Evolutionary conservation across 208 protist species (phyloP).

Genomic region (Trypanosoma mega): DNA sequence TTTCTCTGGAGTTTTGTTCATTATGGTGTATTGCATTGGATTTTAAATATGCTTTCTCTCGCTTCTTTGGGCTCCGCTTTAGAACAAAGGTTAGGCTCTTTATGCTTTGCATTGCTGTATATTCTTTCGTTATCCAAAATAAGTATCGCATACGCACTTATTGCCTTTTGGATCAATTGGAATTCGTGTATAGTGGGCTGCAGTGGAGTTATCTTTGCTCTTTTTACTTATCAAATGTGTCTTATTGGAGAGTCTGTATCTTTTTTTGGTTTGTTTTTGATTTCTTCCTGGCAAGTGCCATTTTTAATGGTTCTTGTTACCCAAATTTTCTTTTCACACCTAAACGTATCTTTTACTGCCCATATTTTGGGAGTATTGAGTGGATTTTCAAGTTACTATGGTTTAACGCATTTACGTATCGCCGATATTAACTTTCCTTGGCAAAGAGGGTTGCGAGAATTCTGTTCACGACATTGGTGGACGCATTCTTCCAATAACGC

Average conservation of each 20-base stretch:
- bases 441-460: too few relatives aligned
- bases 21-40: constrained; percentile 12
- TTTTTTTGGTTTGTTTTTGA: constrained; percentile 14
- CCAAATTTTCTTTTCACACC: constrained; percentile 26
- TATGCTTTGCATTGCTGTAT: neutral
- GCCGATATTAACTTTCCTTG: neutral
- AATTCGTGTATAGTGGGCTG: too few relatives aligned
- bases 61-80: neutral
- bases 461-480: too few relatives aligned
- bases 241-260: neutral
- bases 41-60: constrained; percentile 5
- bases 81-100: constrained; percentile 1
- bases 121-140: constrained; percentile 1
- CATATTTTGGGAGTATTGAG: constrained; percentile 22
- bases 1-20: constrained; percentile 6
- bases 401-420: constrained; percentile 3
- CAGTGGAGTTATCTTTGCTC: constrained; percentile 29
- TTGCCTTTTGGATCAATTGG: constrained; percentile 6
- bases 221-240: constrained; percentile 24
- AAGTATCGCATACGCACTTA: neutral
- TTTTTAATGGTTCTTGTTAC: constrained; percentile 12
- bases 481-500: too few relatives aligned
- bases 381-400: constrained; percentile 21
- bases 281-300: constrained; percentile 9
- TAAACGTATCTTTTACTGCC: constrained; percentile 15